Evolutionary conservation across 352 stramenopile genomes (phyloP).

Genomic region (Globisporangium apiculatum): DNA sequence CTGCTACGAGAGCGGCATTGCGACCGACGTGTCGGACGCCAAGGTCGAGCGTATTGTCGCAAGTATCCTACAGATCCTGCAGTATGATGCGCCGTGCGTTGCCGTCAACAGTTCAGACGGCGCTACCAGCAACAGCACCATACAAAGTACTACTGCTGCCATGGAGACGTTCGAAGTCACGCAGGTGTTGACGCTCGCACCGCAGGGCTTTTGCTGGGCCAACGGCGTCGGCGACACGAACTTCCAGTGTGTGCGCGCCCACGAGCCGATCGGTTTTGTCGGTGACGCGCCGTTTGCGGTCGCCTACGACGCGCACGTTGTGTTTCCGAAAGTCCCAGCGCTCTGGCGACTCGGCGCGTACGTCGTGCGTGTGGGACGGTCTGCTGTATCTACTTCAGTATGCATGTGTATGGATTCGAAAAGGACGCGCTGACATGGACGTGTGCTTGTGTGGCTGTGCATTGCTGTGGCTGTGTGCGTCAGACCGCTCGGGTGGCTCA

Average conservation of each 20-base stretch:
- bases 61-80: constrained; percentile 42
- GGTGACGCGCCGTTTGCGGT: constrained; percentile 30
- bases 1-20: constrained; percentile 63
- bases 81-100: constrained; percentile 30
- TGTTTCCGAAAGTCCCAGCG: constrained; percentile 56
- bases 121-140: too few species aligned
- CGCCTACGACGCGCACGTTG: constrained; percentile 52
- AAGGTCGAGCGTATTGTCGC: constrained; percentile 38
- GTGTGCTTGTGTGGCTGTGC: not conserved
- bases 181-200: constrained; percentile 56
- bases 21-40: constrained; percentile 35
- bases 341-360: constrained; percentile 56
- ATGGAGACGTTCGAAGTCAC: constrained; percentile 37
- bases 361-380: constrained; percentile 8
- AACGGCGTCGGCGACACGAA: constrained; percentile 48
- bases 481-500: constrained; percentile 51
- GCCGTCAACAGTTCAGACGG: not conserved
- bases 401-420: not conserved
- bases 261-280: constrained; percentile 42
- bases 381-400: too few species aligned
- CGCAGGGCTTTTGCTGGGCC: constrained; percentile 46
- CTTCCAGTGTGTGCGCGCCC: constrained; percentile 39
- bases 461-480: not conserved
- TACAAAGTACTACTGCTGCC: not conserved
- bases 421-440: too few species aligned